A percentile compares a stretch with the other conserved stretches of the same genome.
These are phyloP conservation scores for Blastocladiella britannica DNA, from an alignment of 192 early-diverging fungal genomes.

Conservation along the genomic window DNA sequence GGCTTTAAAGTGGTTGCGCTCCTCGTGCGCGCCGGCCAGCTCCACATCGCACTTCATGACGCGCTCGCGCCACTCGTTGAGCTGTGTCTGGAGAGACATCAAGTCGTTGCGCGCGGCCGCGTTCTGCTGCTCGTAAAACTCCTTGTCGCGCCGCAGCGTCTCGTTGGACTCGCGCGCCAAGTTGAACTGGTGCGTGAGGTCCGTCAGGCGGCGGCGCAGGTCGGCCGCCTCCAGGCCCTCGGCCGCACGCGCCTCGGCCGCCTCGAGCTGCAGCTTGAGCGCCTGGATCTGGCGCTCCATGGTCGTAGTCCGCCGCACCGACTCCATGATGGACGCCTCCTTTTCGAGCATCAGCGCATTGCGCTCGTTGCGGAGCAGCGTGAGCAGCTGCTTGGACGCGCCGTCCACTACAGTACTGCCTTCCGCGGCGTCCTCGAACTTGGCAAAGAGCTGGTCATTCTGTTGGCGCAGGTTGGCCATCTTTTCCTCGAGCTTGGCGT, in stretches of 20 bases:
- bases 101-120: not conserved
- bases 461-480: not conserved
- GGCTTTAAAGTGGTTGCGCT: not conserved
- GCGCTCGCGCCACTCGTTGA: not conserved
- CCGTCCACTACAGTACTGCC: too few relatives aligned
- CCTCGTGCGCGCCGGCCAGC: not conserved
- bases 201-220: not conserved
- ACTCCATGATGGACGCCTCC: not conserved
- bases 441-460: not conserved
- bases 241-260: not conserved
- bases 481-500: not conserved
- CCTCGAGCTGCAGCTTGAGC: conserved; percentile 1
- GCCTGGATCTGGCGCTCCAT: not conserved
- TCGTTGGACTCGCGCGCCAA: not conserved
- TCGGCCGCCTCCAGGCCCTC: not conserved
- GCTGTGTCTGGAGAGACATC: not conserved
- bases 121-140: not conserved
- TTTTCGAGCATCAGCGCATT: not conserved
- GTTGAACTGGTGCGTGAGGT: not conserved
- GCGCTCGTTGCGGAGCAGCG: not conserved
- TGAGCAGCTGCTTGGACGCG: not conserved
- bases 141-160: not conserved
- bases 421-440: not conserved
- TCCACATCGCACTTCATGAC: not conserved
- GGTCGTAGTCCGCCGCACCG: not conserved